Percentiles rank a stretch among this genome's conserved stretches.
These are phyloP conservation scores for Mrakia hoshinonis DNA, from an alignment of 768 basidiomycete species.

Conservation along the genomic window DNA sequence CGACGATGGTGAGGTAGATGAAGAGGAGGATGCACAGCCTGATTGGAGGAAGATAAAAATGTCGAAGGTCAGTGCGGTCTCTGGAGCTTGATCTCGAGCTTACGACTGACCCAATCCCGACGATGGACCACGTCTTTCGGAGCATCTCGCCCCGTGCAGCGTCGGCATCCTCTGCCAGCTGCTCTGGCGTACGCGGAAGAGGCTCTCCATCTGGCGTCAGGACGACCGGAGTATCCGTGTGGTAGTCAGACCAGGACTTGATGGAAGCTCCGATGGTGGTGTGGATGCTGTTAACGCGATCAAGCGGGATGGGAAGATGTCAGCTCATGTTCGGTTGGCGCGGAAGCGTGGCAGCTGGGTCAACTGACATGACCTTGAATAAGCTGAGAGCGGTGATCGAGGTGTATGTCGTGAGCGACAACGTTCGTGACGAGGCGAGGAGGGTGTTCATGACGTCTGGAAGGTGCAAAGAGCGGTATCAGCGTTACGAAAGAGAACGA, in stretches of 20 bases:
- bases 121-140: conserved; percentile 22
- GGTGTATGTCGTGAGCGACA: conserved; percentile 58
- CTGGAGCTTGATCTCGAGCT: not conserved
- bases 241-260: conserved; percentile 18
- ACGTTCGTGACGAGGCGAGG: conserved; percentile 73
- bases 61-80: not conserved
- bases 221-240: not conserved
- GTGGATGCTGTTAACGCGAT: conserved; percentile 49
- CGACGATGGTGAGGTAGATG: conserved; percentile 69
- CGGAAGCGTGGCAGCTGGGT: not conserved
- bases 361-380: conserved; percentile 61
- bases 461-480: not conserved
- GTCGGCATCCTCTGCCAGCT: conserved; percentile 2
- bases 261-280: conserved; percentile 60
- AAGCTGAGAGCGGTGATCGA: conserved; percentile 71
- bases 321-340: not conserved
- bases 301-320: not conserved
- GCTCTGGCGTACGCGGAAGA: not conserved
- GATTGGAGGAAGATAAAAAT: not conserved
- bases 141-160: conserved; percentile 19
- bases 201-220: not conserved
- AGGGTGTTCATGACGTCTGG: conserved; percentile 89
- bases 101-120: conserved; percentile 22
- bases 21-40: conserved; percentile 62
- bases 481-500: not conserved